A percentile compares a stretch with the other conserved stretches of the same genome.
Conservation (phyloP, 352 stramenopile genomes). For the Phytophthora colocasiae region DNA sequence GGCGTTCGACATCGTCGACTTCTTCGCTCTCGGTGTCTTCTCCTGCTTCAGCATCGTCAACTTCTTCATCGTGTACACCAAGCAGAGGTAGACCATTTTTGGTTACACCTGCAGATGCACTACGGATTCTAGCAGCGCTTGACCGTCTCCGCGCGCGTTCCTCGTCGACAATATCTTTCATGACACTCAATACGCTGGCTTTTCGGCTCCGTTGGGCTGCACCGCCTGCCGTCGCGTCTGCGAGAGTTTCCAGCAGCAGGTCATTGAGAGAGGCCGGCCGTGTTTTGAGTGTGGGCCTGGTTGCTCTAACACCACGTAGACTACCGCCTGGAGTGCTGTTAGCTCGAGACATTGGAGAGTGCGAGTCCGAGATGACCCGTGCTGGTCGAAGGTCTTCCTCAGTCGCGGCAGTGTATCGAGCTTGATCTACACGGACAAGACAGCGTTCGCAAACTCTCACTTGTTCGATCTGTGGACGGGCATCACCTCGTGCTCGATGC, state of each 20-base stretch:
- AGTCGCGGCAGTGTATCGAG: conserved; percentile 45
- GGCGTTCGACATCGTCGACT: conserved; percentile 22
- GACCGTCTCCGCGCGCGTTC: conserved; percentile 38
- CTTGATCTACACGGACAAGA: conserved; percentile 51
- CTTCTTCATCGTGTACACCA: conserved; percentile 21
- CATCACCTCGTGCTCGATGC: conserved; percentile 39
- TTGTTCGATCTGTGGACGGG: conserved; percentile 38
- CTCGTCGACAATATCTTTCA: conserved; percentile 53
- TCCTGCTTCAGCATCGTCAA: conserved; percentile 7
- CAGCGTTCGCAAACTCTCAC: conserved; percentile 57
- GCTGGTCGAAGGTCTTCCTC: conserved; percentile 44
- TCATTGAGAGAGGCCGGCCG: conserved; percentile 39
- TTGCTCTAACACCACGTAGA: conserved; percentile 21
- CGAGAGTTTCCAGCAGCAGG: conserved; percentile 44
- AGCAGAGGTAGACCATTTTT: conserved; percentile 21
- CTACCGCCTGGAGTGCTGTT: conserved; percentile 31
- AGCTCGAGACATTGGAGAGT: conserved; percentile 7
- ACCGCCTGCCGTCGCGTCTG: conserved; percentile 26
- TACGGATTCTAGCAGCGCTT: conserved; percentile 28
- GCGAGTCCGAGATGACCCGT: conserved; percentile 36
- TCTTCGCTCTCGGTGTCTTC: conserved; percentile 6
- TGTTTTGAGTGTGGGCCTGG: conserved; percentile 28
- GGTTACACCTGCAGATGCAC: conserved; percentile 15
- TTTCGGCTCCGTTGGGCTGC: conserved; percentile 37
- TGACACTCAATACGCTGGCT: conserved; percentile 46